Evolutionary conservation across 2,329 filamentous ascomycete species (phyloP).

Genomic region (Trichoderma sp.): DNA sequence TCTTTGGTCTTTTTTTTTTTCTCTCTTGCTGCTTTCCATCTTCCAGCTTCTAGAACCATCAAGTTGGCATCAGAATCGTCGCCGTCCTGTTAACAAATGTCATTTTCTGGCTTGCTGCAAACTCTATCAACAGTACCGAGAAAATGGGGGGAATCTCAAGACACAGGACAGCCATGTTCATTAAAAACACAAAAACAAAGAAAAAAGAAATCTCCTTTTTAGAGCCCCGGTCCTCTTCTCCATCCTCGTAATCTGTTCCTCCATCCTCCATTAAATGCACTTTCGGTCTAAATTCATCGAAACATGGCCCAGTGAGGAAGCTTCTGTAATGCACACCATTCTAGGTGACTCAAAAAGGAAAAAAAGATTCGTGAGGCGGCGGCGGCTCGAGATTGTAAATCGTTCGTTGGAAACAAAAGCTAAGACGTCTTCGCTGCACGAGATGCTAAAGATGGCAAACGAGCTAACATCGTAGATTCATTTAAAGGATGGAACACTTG

Average conservation of each 20-base stretch:
- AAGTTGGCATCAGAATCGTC: slow-evolving; percentile 17
- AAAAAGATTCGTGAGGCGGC: slow-evolving; percentile 14
- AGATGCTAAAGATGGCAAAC: slow-evolving; percentile 20
- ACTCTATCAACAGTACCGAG: slow-evolving; percentile 25
- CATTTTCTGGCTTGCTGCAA: slow-evolving; percentile 26
- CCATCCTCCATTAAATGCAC: slow-evolving; percentile 25
- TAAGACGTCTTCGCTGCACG: slow-evolving; percentile 22
- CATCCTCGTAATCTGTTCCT: slow-evolving; percentile 16
- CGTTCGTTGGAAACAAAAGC: slow-evolving; percentile 12
- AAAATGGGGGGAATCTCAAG: slow-evolving; percentile 26
- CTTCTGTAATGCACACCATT: slow-evolving; percentile 21
- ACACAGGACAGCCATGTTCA: slow-evolving; percentile 28
- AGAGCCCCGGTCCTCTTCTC: slow-evolving; percentile 15
- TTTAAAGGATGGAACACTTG: slow-evolving; percentile 72
- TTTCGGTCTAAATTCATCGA: slow-evolving; percentile 27
- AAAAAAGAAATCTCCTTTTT: slow-evolving; percentile 24
- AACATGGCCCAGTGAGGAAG: slow-evolving; percentile 24
- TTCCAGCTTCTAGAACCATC: slow-evolving; percentile 26
- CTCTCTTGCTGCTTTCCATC: not conserved
- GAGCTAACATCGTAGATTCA: slow-evolving; percentile 28
- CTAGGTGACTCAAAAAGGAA: slow-evolving; percentile 25
- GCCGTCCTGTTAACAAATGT: slow-evolving; percentile 27
- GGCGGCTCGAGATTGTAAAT: slow-evolving; percentile 24
- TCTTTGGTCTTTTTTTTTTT: not conserved
- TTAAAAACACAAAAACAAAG: slow-evolving; percentile 19